Percentiles rank a stretch among this genome's conserved stretches.
Evolutionary conservation across 2,329 filamentous ascomycete species (phyloP).

Genomic region (Claviceps sorghi): DNA sequence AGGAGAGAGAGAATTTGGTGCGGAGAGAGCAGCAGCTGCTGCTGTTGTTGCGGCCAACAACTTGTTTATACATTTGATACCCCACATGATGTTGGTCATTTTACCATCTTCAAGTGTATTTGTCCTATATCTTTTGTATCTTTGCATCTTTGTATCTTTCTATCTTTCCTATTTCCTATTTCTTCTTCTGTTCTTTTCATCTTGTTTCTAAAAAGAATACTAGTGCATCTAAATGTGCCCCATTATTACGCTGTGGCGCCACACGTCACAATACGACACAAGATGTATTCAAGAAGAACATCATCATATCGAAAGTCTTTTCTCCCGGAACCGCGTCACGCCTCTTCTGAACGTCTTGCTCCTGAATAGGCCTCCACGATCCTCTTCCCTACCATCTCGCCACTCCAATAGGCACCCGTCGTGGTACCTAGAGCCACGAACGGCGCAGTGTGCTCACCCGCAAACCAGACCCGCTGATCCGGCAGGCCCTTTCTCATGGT

Average conservation of each 20-base stretch:
- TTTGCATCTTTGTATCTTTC: background rate
- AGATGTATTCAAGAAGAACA: background rate
- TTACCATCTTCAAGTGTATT: background rate
- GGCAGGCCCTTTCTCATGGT: conserved; percentile 47
- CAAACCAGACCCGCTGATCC: conserved; percentile 63
- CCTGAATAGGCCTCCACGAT: conserved; percentile 41
- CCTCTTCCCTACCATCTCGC: conserved; percentile 58
- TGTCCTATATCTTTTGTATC: background rate
- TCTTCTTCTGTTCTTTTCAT: no score
- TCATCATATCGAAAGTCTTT: background rate
- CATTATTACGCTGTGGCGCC: background rate
- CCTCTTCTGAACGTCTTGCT: background rate
- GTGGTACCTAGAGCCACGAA: conserved; percentile 80
- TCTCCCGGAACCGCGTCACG: background rate
- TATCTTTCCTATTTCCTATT: no score
- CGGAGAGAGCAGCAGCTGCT: background rate
- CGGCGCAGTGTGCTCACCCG: conserved; percentile 80
- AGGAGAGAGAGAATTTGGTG: background rate
- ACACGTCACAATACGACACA: no score
- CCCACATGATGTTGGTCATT: background rate
- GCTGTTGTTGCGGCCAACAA: background rate
- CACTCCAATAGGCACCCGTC: conserved; percentile 86
- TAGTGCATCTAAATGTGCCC: background rate
- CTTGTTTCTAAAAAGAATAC: background rate
- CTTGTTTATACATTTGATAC: background rate